A percentile compares a stretch with the other conserved stretches of the same genome.
These are phyloP conservation scores for Eremochloa ophiuroides DNA, from an alignment of 176 grass and related monocot genomes.

Conservation along the genomic window DNA sequence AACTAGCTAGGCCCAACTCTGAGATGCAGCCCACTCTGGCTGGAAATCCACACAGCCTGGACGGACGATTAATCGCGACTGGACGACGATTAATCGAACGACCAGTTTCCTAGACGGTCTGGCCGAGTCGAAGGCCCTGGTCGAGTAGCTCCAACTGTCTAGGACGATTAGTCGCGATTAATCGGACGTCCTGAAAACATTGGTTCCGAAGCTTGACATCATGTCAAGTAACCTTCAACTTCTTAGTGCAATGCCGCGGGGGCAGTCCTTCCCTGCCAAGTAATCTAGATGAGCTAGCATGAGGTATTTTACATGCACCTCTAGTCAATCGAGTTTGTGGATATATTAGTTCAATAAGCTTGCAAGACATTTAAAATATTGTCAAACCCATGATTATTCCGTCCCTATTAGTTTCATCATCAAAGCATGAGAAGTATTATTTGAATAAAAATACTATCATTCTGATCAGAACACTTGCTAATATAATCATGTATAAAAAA, in stretches of 20 bases:
- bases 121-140: too few relatives aligned
- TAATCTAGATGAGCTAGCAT: neutral
- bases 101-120: too few relatives aligned
- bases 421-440: neutral
- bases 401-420: neutral
- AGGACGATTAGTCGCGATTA: too few relatives aligned
- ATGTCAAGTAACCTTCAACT: neutral
- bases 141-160: too few relatives aligned
- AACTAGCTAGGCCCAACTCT: too few relatives aligned
- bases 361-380: neutral
- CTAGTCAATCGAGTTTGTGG: neutral
- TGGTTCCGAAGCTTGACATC: neutral
- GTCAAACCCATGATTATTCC: neutral
- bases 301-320: neutral
- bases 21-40: too few relatives aligned
- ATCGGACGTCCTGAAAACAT: too few relatives aligned
- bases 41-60: too few relatives aligned
- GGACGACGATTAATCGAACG: too few relatives aligned
- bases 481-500: neutral
- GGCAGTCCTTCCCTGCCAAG: too few relatives aligned
- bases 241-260: too few relatives aligned
- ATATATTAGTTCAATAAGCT: neutral
- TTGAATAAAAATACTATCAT: neutral
- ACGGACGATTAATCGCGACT: too few relatives aligned
- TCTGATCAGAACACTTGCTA: neutral